Evolutionary conservation across 768 basidiomycete species (phyloP), one percentile per base, ranked within the genome.

Genomic region (Tephrocybe sp.): DNA sequence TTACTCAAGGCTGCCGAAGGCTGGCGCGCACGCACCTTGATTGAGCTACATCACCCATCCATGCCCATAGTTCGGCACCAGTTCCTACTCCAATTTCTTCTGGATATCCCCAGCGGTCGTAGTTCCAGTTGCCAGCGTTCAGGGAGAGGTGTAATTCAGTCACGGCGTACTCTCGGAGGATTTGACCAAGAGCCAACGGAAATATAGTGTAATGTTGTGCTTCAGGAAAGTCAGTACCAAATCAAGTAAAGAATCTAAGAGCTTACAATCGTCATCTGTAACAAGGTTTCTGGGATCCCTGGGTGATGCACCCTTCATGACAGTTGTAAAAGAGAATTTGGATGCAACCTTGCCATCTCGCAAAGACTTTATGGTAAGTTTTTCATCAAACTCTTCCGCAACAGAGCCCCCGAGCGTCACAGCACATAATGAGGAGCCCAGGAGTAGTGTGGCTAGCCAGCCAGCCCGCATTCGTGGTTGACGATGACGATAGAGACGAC

Each of bases 41-140:
- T 6, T 68, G 60, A 1, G 70, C 74, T 20, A 77, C 77, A 26
- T 86, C 84, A n/a, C 79, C 86, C 76, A 97, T 85, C 92, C 93
- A 97, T 9, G 86, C 91, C 85, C 88, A 89, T 5, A 98, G 71
- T 63, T 95, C 90, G 7, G 91, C 95, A 2, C 95, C 95, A 0
- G 87, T 83, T 2, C 87, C 87, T 1, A 93, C 87, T 3, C 82
- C 83, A 4, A 77, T 69, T 55, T 89, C 86, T 23, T 84, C 77
- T 0, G 94, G 92, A 56, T 85, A 80, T 0, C 89, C 91, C 89
- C 92, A 95, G 20, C 78, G 71, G 38, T 82, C 79, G 56, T 92
- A 92, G 63, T 89, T 79, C 96, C 96, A 98, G 59, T 85, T 87
- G 16, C 96, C 96, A 11, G 94, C 85, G 48, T 95, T 96, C 34